A percentile compares a stretch with the other conserved stretches of the same genome.
phyloP scores from a whole-genome alignment of 148 eudicot species.

The Chenopodium formosanum region DNA sequence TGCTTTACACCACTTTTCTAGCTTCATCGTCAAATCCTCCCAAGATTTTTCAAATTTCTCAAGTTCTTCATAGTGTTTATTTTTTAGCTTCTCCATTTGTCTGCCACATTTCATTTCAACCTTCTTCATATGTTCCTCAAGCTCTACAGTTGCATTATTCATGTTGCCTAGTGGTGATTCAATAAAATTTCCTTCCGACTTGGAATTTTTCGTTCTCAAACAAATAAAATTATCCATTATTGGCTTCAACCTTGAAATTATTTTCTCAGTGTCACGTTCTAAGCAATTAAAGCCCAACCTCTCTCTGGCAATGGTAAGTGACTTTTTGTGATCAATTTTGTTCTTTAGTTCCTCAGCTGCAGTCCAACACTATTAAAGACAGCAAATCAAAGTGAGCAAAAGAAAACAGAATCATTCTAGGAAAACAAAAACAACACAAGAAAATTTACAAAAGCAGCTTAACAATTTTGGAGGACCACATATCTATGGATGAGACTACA shows the following conservation, averaged over 20 bases:
- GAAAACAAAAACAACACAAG: not conserved
- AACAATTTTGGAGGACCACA: not conserved
- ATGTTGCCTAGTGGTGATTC: constrained; percentile 3
- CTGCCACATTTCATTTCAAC: constrained; percentile 37
- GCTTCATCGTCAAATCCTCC: constrained; percentile 35
- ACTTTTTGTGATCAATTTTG: constrained; percentile 55
- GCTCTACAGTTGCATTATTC: constrained; percentile 22
- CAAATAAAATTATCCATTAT: constrained; percentile 45
- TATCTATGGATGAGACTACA: not conserved
- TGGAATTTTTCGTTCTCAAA: constrained; percentile 13
- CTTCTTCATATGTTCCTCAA: constrained; percentile 29
- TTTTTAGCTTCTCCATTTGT: constrained; percentile 35
- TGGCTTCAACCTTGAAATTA: constrained; percentile 43
- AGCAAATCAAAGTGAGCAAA: constrained; percentile 13
- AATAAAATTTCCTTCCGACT: constrained; percentile 18
- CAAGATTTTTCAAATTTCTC: constrained; percentile 35
- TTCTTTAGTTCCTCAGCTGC: constrained; percentile 55
- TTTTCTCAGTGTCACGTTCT: constrained; percentile 47
- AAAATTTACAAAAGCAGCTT: not conserved
- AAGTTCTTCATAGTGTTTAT: constrained; percentile 45
- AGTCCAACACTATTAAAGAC: constrained; percentile 63
- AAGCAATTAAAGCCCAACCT: constrained; percentile 52
- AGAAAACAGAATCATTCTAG: not conserved
- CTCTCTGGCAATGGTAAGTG: constrained; percentile 49
- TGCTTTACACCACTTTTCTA: constrained; percentile 40